Percentiles rank a stretch among this genome's conserved stretches.
Evolutionary conservation across 2,329 filamentous ascomycete genomes (phyloP).

Genomic region (Trichoderma lentiforme): DNA sequence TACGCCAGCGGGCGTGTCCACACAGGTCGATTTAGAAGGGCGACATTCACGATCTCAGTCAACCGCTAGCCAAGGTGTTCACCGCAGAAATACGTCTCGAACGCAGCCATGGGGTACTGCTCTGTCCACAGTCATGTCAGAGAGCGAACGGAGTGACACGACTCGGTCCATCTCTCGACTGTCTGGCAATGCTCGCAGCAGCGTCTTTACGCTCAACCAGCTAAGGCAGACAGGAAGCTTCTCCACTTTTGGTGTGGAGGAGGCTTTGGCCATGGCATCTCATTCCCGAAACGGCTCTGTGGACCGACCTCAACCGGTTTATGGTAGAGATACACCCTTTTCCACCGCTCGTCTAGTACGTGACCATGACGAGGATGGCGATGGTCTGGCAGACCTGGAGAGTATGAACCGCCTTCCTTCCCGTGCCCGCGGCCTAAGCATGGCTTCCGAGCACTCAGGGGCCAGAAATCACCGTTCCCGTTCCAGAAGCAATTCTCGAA

Average conservation of each 20-base stretch:
- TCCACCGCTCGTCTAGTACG: slow-evolving; percentile 46
- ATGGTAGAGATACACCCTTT: slow-evolving; percentile 35
- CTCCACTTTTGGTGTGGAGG: slow-evolving; percentile 47
- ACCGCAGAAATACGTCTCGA: slow-evolving; percentile 19
- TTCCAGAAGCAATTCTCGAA: slow-evolving; percentile 49
- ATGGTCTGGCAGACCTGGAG: slow-evolving; percentile 59
- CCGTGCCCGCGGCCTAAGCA: slow-evolving; percentile 49
- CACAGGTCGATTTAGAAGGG: slow-evolving; percentile 25
- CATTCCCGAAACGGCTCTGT: slow-evolving; percentile 45
- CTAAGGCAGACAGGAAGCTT: slow-evolving; percentile 57
- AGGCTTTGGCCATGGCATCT: slow-evolving; percentile 33
- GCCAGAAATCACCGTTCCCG: slow-evolving; percentile 54
- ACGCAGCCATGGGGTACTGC: slow-evolving; percentile 61
- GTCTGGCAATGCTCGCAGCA: slow-evolving; percentile 46
- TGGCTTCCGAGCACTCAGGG: slow-evolving; percentile 47
- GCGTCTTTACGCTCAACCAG: slow-evolving; percentile 48
- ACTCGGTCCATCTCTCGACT: slow-evolving; percentile 47
- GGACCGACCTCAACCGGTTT: slow-evolving; percentile 47
- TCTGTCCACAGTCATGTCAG: slow-evolving; percentile 61
- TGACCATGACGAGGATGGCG: slow-evolving; percentile 62
- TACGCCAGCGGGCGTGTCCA: not conserved
- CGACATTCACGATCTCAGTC: slow-evolving; percentile 19
- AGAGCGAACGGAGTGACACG: slow-evolving; percentile 54
- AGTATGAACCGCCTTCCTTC: slow-evolving; percentile 52
- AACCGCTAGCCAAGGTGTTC: not conserved